Evolutionary conservation across 2,329 filamentous ascomycete genomes (phyloP).

Genomic region (Cytospora mali): DNA sequence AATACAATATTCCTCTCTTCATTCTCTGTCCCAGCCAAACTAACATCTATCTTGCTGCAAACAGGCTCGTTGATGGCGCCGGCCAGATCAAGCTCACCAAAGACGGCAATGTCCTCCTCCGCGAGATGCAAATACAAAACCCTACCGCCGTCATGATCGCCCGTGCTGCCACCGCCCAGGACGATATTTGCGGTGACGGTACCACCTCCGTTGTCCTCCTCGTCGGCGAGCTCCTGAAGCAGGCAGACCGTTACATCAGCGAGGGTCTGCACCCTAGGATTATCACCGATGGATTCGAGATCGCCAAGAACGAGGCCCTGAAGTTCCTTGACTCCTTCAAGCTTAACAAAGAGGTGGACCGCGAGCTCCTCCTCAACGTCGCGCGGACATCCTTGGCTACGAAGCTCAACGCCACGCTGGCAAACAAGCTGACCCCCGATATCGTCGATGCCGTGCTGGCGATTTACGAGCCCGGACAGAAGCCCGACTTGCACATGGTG

Average conservation of each 20-base stretch:
- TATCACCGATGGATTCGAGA: constrained; percentile 96
- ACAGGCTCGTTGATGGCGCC: constrained; percentile 69
- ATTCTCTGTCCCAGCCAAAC: not conserved
- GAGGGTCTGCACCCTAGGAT: constrained; percentile 97
- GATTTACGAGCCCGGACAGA: constrained; percentile 85
- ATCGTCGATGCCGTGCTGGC: constrained; percentile 96
- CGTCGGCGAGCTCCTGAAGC: constrained; percentile 95
- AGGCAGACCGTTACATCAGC: constrained; percentile 92
- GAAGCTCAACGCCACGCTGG: constrained; percentile 87
- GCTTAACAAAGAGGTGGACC: constrained; percentile 82
- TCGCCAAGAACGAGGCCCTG: constrained; percentile 89
- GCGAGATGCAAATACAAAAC: constrained; percentile 94
- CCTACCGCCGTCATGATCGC: constrained; percentile 89
- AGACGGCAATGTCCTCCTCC: constrained; percentile 85
- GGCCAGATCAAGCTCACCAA: constrained; percentile 98
- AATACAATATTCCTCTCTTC: no score
- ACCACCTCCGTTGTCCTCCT: constrained; percentile 95
- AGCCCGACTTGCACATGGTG: constrained; percentile 98
- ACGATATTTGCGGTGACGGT: constrained; percentile 97
- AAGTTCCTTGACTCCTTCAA: constrained; percentile 98
- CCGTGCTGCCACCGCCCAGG: constrained; percentile 89
- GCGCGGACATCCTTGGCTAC: constrained; percentile 93
- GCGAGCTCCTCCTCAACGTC: constrained; percentile 90
- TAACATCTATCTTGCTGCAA: constrained; percentile 23
- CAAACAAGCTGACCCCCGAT: constrained; percentile 87